A percentile compares a stretch with the other conserved stretches of the same genome.
phyloP scores from a whole-genome alignment of 306 rosid species.

The Gynostemma pentaphyllum region DNA sequence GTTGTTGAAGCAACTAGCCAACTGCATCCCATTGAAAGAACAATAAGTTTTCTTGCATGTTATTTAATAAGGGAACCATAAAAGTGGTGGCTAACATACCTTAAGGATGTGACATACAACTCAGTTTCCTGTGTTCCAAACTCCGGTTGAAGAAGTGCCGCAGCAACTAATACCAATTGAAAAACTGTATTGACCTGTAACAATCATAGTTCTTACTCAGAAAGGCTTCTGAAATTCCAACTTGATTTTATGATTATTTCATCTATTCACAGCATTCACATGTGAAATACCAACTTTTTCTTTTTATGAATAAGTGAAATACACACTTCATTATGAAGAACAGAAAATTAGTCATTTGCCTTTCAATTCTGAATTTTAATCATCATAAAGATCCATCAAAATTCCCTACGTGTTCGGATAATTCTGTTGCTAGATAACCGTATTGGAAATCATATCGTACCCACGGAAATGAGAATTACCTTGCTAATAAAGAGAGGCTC shows the following conservation, averaged over 20 bases:
- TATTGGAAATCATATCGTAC: not conserved
- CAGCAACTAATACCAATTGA: conserved; percentile 71
- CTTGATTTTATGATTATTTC: not conserved
- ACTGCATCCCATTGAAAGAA: conserved; percentile 30
- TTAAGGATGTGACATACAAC: conserved; percentile 45
- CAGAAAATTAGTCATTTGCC: too few relatives aligned
- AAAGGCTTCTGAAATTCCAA: not conserved
- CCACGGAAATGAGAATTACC: conserved; percentile 28
- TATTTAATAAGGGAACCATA: not conserved
- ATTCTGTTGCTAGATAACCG: not conserved
- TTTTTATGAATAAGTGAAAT: too few relatives aligned
- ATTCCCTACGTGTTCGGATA: too few relatives aligned
- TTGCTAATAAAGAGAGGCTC: conserved; percentile 88
- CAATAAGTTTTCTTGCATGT: not conserved
- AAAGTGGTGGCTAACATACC: conserved; percentile 26
- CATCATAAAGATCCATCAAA: not conserved
- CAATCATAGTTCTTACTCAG: conserved; percentile 8
- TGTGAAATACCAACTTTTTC: too few relatives aligned
- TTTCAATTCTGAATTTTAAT: not conserved
- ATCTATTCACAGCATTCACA: not conserved
- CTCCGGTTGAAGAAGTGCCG: conserved; percentile 84
- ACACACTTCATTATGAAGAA: too few relatives aligned
- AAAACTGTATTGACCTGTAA: conserved; percentile 85
- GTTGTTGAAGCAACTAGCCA: conserved; percentile 92
- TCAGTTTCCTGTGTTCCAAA: conserved; percentile 71